phyloP scores from a whole-genome alignment of 2,329 filamentous ascomycete genomes.

The Hymenotorrendiella dingleyae region DNA sequence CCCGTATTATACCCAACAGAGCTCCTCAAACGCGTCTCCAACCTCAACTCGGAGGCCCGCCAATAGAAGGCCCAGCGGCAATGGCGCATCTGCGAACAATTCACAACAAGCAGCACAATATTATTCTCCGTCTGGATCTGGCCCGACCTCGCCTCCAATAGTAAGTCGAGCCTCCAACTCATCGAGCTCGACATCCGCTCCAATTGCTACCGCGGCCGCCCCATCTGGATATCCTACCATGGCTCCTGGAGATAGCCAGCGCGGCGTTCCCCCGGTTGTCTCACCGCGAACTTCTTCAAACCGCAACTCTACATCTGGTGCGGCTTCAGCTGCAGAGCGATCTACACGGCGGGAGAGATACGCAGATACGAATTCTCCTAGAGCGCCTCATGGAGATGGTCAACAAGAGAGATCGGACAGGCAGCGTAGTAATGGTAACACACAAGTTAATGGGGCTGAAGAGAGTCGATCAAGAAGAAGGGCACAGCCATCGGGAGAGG shows the following conservation, averaged over 20 bases:
- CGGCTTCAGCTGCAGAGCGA: conserved; percentile 28
- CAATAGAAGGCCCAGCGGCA: conserved; percentile 47
- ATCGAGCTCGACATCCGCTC: conserved; percentile 27
- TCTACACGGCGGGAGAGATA: conserved; percentile 20
- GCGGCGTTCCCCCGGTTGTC: conserved; percentile 62
- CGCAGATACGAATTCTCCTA: conserved; percentile 21
- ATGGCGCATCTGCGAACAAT: conserved; percentile 34
- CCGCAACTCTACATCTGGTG: conserved; percentile 37
- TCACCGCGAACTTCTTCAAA: conserved; percentile 80
- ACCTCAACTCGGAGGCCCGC: conserved; percentile 46
- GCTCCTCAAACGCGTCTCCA: conserved; percentile 36
- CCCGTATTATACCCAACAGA: conserved; percentile 41
- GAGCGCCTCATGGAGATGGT: conserved; percentile 20
- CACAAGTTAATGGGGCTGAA: conserved; percentile 36
- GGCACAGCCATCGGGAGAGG: conserved; percentile 38
- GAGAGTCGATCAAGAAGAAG: conserved; percentile 40
- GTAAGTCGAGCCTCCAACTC: conserved; percentile 28
- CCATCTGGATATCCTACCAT: conserved; percentile 25
- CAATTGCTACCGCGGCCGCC: conserved; percentile 38
- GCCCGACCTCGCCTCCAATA: conserved; percentile 14
- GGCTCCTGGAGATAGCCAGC: conserved; percentile 44
- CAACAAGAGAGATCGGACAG: conserved; percentile 20
- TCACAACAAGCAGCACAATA: conserved; percentile 23
- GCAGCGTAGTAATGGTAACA: conserved; percentile 34
- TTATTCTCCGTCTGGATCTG: conserved; percentile 23